Evolutionary conservation across 169 alveolate genomes (phyloP).

Genomic region (Eimeria acervulina): DNA sequence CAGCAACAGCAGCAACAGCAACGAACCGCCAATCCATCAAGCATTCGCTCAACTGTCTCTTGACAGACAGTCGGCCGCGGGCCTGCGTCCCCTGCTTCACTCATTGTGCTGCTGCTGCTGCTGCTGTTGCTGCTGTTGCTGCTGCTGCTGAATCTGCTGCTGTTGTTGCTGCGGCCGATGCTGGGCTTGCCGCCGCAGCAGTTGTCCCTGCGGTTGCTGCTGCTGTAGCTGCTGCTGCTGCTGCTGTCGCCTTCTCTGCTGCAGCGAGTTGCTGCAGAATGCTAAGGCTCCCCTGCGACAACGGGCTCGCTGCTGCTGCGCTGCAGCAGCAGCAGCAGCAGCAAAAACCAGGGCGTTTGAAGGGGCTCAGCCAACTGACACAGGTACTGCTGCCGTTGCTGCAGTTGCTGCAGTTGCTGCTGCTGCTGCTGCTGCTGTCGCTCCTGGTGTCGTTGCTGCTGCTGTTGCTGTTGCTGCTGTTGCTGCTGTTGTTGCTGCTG

Average conservation of each 20-base stretch:
- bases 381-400: not conserved
- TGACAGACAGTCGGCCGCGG: conserved; percentile 34
- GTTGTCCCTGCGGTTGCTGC: not conserved
- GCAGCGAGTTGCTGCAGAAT: not conserved
- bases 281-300: too few relatives aligned
- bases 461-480: not conserved
- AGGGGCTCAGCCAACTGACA: not conserved
- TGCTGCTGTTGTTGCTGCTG: not conserved
- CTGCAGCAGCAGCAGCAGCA: too few relatives aligned
- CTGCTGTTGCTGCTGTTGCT: too few relatives aligned
- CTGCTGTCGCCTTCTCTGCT: not conserved
- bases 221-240: not conserved
- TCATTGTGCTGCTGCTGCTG: too few relatives aligned
- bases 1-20: too few relatives aligned
- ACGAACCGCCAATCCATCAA: not conserved
- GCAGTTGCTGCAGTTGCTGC: not conserved
- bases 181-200: not conserved
- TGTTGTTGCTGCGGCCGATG: too few relatives aligned
- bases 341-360: not conserved
- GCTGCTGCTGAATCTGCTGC: too few relatives aligned
- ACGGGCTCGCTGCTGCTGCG: too few relatives aligned
- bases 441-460: too few relatives aligned
- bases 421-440: conserved; percentile 1
- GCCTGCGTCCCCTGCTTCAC: conserved; percentile 5
- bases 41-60: conserved; percentile 49